Evolutionary conservation across 129 eudicot species (phyloP), one percentile per base, ranked within the genome.

Genomic region (Silybum marianum): DNA sequence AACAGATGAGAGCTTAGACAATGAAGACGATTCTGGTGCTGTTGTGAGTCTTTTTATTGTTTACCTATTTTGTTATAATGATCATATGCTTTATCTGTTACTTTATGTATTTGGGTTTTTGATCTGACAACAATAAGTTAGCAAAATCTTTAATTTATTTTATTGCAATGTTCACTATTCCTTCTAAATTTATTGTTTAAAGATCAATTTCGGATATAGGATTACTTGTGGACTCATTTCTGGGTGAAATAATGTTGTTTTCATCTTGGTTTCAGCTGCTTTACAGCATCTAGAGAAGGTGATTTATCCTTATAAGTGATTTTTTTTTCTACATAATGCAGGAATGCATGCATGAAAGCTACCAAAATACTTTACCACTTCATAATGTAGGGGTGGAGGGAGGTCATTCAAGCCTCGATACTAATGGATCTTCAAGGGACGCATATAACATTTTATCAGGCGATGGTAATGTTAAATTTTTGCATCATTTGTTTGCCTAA

Each of bases 261-360:
- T 38, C 42, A 73, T 73, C 36, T 12, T 73, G 12, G 36, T 40
- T 40, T 40, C 46, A 40, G 46, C 11, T 40, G 46, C 46, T 40
- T 42, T 42, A 42, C 6, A 16, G 24, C 58, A 72, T 16, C 26
- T 1, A 32, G 58, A 24, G 48, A 39, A 14, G 30, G 30, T 71
- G 32, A 1, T 60, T 46, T 16, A 21, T 25, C 32, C 69, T 46
- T 71, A 32, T 51, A 71, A 73, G 10, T 21, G 44, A 40, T 19
- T 30, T 40, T 32, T 32, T 28, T 2, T 65, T 68, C 11, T 65
- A 70, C 68, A 54, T 82, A 76, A 70, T 82, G 80, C 89, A 95
- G 99, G 99, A 91, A 21, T 90, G 98, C 89, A 85, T 95, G 90
- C 92, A 92, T 81, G 99, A 95, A 74, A 77, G 93, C 22, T 93